Evolutionary conservation across 257 asterid species (phyloP), one percentile per base, ranked within the genome.

Genomic region (Gardenia jasminoides): DNA sequence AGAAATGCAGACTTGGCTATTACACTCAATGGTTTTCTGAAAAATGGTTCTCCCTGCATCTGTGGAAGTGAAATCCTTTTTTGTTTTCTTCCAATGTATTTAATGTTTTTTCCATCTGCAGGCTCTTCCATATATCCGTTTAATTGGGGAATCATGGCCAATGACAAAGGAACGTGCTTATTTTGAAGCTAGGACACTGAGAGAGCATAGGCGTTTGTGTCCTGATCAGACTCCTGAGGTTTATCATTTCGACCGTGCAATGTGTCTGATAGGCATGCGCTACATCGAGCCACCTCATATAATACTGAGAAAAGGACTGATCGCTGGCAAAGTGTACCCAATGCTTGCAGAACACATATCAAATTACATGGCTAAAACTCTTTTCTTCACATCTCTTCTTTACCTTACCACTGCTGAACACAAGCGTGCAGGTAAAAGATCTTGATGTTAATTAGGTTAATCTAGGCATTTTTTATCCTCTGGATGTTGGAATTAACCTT

Each of bases 111-210:
- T 80, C 36, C 19, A 10, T 69, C 44, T 54, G 86, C 90, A 96
- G 99, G 99, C 99, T 70, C 85, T 93, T 76, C 99, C 99, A 1
- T 96, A 93, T 78, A 80, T 96, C 84, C 97, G 99, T 76, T 86
- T 88, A 59, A 91, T 96, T 3, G 99, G 99, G 54, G 99, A 96
- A 77, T 92, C 97, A n/a, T 93, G 98, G 98, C 98, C 98, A 28
- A 90, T 96, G 99, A 50, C 97, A 3, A 96, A 96, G 77, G 99
- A 96, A 61, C 97, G 99, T 67, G 97, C 99, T 58, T 92, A 91
- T 87, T 96, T 96, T 79, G 99, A 96, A 88, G 81, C 88, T 16
- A 78, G 85, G 54, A 78, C 93, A 50, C 81, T 93, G 46, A 90
- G 85, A 80, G 97, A 91, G 83, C 94, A 93, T 20, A 92, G 89